Percentiles rank a stretch among this genome's conserved stretches.
These are phyloP conservation scores for Komagataella ulmi DNA, from an alignment of 805 yeast species.

Conservation along the genomic window DNA sequence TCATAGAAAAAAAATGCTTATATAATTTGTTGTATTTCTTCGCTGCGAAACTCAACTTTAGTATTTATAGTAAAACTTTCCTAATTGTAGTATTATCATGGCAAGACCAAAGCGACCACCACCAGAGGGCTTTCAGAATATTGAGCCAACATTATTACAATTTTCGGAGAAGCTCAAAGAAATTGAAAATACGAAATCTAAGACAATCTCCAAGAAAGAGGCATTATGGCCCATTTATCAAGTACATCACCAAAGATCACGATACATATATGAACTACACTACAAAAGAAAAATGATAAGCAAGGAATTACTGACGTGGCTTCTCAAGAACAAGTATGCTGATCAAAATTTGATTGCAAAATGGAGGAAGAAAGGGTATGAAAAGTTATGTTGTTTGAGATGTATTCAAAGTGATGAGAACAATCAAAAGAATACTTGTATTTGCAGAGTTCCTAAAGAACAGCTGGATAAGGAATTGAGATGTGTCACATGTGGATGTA, in stretches of 20 bases:
- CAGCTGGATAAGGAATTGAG: conserved; percentile 22
- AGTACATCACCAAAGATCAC: conserved; percentile 60
- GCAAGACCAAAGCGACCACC: conserved; percentile 34
- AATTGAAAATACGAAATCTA: conserved; percentile 17
- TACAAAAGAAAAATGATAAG: conserved; percentile 60
- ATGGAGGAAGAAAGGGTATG: conserved; percentile 55
- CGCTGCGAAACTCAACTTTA: background rate
- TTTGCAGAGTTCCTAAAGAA: conserved; percentile 73
- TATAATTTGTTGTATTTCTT: too few species aligned
- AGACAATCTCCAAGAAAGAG: conserved; percentile 29
- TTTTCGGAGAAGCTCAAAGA: conserved; percentile 47
- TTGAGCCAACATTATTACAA: conserved; percentile 51
- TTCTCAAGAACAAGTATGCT: conserved; percentile 50
- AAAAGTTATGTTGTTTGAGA: conserved; percentile 67
- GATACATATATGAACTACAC: conserved; percentile 63
- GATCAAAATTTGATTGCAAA: conserved; percentile 69
- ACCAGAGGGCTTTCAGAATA: conserved; percentile 63
- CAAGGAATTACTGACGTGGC: conserved; percentile 58
- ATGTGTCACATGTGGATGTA: conserved; percentile 76
- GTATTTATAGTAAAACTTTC: background rate
- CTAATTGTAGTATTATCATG: conserved; percentile 9
- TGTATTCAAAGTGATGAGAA: conserved; percentile 59
- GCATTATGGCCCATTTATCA: conserved; percentile 58
- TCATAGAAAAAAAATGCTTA: background rate
- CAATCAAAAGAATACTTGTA: conserved; percentile 58